Evolutionary conservation across 2,329 filamentous ascomycete species (phyloP), one percentile per base, ranked within the genome.

Genomic region (Penicillium sp.): DNA sequence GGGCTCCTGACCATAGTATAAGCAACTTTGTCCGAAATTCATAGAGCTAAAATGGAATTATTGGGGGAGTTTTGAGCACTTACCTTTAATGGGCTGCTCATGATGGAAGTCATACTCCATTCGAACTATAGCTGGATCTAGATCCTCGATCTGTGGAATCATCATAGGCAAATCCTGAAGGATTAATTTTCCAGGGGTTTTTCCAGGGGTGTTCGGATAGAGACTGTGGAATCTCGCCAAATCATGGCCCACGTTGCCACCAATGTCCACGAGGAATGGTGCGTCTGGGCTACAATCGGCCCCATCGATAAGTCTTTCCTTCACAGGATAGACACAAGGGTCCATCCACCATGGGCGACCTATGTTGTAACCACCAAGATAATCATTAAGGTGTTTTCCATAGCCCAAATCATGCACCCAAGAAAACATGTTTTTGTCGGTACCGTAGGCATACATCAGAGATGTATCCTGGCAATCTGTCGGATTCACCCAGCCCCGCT

Each of bases 371-470:
- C 48, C 48, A 14, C 38, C 16, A 16, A 50, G 11, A 30, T 50
- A 33, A 31, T 50, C 38, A 36, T 33, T 50, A 9, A 50, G 16
- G 30, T 50, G 38, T 43, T 17, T 3, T 4, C 48, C 38, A 19
- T 50, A 50, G 6, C 48, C 48, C 22, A 22, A 16, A 16, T 25
- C 26, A 6, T 26, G 19, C 14, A 35, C 17, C 40, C 31, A 51
- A 6, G 30, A 16, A 38, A 51, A 51, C 6, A 35, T 28, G 10
- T 44, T 7, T 56, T 28, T 53, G 14, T 30, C 19, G 4, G 55
- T 57, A 31, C 45, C 44, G 16, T 53, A 57, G 33, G 50, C 55
- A 19, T 57, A 53, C 50, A 57, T 57, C 31, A 56, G 19, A 17
- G 54, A 31, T 7, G 50, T 56, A n/a, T 56, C 54, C 19, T 35